Base-by-base conservation (phyloP, 306 rosid species). In the Malus sieversii region DNA sequence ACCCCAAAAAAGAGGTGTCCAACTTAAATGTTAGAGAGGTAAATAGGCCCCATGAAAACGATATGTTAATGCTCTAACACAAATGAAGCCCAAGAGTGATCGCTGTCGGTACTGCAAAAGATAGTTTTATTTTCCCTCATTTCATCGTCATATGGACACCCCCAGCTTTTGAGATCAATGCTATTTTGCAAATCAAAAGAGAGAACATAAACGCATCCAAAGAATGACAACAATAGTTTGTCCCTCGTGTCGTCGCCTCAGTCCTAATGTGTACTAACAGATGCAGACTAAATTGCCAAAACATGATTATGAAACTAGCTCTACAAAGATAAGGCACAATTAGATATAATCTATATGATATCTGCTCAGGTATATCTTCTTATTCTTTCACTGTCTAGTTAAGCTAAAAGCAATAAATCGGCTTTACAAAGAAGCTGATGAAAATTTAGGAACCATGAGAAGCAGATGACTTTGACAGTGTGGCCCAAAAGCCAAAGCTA, bases 1-100 rank as follows among this genome's bases (percentile, higher is more conserved):
- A 74, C 65, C 71, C 79, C 23, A 75, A 79, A 60, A 76, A 44
- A 59, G 78, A 62, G 79, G 80, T 23, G 75, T 76, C 82, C 86
- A 82, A 82, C 70, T 68, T 70, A 78, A 81, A 72, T 55, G 69
- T 72, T 71, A 76, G 79, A 76, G 30, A 45, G 72, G 35, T 25
- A 77, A 72, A 81, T 73, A 81, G 92, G 92, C 83, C 96, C 91
- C 87, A 58, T 81, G 81, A 81, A 81, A 52, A 80, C 77, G 86
- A 85, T 76, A 75, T 52, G 69, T 80, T 84, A 58, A 70, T 55
- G 71, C 76, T 35, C 74, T 35, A 75, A 85, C 86, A 72, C 55
- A 78, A 78, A 76, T 58, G 72, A 55, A 78, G 65, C 74, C 77
- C 74, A 80, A 79, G 83, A 78, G 78, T 81, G 63, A 83, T 78